Evolutionary conservation across 768 basidiomycete genomes (phyloP).

Genomic region (Boletellus emodensis): DNA sequence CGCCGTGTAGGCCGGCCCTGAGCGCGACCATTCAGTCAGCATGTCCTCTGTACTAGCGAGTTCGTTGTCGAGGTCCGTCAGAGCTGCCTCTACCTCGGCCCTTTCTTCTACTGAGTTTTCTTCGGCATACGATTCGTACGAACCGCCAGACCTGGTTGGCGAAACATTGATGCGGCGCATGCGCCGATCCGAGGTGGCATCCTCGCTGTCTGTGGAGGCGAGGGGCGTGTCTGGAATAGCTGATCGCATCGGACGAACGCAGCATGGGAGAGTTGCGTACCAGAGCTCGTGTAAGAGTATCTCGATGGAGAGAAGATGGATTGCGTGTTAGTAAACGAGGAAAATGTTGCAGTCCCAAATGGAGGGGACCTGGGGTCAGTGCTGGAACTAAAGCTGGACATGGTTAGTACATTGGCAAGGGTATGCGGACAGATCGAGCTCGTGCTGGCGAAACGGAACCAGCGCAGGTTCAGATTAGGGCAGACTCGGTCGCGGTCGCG

Average conservation of each 20-base stretch:
- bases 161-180: slow-evolving; percentile 57
- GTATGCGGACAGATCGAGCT: slow-evolving; percentile 4
- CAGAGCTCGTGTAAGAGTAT: slow-evolving; percentile 54
- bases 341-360: slow-evolving; percentile 57
- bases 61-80: slow-evolving; percentile 65
- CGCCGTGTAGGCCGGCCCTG: slow-evolving; percentile 32
- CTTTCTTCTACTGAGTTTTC: slow-evolving; percentile 44
- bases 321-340: slow-evolving; percentile 47
- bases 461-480: slow-evolving; percentile 33
- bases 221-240: slow-evolving; percentile 39
- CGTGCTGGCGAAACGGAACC: slow-evolving; percentile 24
- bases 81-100: slow-evolving; percentile 62
- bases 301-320: slow-evolving; percentile 58
- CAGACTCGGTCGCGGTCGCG: slow-evolving; percentile 38
- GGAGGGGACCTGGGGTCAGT: slow-evolving; percentile 57
- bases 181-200: slow-evolving; percentile 42
- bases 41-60: slow-evolving; percentile 62
- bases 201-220: slow-evolving; percentile 45
- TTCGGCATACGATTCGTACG: slow-evolving; percentile 56
- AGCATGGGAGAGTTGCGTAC: slow-evolving; percentile 33
- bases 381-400: slow-evolving; percentile 38
- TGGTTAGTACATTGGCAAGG: slow-evolving; percentile 32
- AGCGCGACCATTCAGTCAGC: slow-evolving; percentile 62
- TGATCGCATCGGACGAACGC: slow-evolving; percentile 1
- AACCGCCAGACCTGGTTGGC: slow-evolving; percentile 39